These are phyloP conservation scores for Sporothrix globosa DNA, from an alignment of 2,329 filamentous ascomycete species.

Conservation along the genomic window DNA sequence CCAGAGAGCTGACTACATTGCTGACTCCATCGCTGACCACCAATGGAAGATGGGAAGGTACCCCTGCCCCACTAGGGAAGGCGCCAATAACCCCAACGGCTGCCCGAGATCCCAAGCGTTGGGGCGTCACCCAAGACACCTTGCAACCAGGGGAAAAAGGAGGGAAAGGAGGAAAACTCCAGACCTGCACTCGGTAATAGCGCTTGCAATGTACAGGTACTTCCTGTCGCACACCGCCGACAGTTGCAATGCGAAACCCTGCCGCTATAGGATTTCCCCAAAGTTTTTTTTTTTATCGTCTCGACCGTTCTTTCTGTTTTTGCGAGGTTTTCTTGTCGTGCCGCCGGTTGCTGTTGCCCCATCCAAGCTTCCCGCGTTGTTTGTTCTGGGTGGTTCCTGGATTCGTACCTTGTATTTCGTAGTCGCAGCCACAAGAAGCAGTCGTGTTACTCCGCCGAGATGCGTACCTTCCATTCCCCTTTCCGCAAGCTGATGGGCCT, in stretches of 20 bases:
- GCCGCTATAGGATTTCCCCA: slow-evolving; percentile 40
- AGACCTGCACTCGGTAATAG: neutral
- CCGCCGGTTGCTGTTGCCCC: slow-evolving; percentile 24
- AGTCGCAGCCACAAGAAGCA: slow-evolving; percentile 18
- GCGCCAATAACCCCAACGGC: slow-evolving; percentile 31
- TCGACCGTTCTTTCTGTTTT: slow-evolving; percentile 19
- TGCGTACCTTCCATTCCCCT: slow-evolving; percentile 25
- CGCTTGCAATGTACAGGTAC: slow-evolving; percentile 40
- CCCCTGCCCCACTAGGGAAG: slow-evolving; percentile 24
- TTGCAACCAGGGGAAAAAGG: neutral
- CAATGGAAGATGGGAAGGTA: neutral
- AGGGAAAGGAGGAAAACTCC: slow-evolving; percentile 17
- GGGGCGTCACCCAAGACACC: slow-evolving; percentile 19
- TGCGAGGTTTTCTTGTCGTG: slow-evolving; percentile 22
- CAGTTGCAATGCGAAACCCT: slow-evolving; percentile 37
- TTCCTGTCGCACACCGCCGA: slow-evolving; percentile 38
- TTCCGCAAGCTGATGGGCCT: slow-evolving; percentile 11
- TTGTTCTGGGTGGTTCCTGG: slow-evolving; percentile 26
- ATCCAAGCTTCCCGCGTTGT: slow-evolving; percentile 11
- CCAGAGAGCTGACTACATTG: slow-evolving; percentile 22
- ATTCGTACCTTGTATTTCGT: slow-evolving; percentile 18
- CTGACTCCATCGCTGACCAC: slow-evolving; percentile 29
- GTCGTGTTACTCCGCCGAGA: slow-evolving; percentile 15
- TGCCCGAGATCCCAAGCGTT: slow-evolving; percentile 28
- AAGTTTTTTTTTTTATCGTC: slow-evolving; percentile 31